A percentile compares a stretch with the other conserved stretches of the same genome.
Conservation (phyloP, 352 stramenopile species). For the Aphanomyces astaci region DNA sequence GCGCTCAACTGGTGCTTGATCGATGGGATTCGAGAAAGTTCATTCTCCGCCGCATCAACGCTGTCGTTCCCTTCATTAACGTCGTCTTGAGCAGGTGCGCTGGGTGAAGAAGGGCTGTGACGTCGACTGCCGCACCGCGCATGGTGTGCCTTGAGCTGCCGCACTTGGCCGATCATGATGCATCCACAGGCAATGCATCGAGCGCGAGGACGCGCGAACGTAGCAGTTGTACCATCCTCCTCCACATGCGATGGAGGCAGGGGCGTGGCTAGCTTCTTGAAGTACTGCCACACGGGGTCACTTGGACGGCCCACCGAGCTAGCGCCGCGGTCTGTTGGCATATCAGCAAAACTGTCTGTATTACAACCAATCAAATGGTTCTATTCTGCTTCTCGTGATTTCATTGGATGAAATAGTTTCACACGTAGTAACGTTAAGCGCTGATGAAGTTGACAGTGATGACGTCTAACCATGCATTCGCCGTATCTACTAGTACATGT, state of each 20-base stretch:
- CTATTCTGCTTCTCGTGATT: not conserved
- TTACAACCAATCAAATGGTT: not conserved
- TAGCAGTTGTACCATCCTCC: not conserved
- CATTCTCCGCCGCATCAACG: no score
- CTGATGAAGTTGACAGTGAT: not conserved
- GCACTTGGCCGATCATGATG: not conserved
- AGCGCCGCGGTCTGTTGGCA: not conserved
- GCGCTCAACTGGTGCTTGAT: constrained; percentile 13
- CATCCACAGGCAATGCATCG: constrained; percentile 3
- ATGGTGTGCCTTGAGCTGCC: constrained; percentile 6
- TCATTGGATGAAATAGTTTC: not conserved
- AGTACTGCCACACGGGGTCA: not conserved
- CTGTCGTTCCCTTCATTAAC: not conserved
- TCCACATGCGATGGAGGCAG: not conserved
- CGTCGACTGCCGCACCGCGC: not conserved
- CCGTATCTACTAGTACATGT: no score
- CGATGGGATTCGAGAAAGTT: not conserved
- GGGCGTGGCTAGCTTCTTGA: not conserved
- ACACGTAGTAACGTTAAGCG: not conserved
- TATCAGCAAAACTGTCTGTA: no score
- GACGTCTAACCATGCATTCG: not conserved
- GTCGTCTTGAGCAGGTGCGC: not conserved
- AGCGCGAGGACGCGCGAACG: not conserved
- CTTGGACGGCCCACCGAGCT: not conserved
- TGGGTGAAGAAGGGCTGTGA: not conserved